These are phyloP conservation scores for Alternaria panax DNA, from an alignment of 2,329 filamentous ascomycete genomes.

Conservation along the genomic window DNA sequence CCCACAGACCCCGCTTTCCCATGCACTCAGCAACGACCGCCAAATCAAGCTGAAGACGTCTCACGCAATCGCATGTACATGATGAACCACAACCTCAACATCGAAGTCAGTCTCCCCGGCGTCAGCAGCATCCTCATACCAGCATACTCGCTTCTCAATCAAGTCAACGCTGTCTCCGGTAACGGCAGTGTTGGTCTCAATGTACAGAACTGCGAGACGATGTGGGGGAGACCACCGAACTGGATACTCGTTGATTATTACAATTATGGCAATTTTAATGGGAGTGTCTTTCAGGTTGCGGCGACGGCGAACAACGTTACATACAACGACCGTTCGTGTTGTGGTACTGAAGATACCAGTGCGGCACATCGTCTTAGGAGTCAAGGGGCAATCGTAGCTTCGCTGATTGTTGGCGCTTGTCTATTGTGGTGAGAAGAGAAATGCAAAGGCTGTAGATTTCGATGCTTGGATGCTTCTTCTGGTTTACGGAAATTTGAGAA, in stretches of 20 bases:
- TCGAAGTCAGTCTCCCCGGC: slow-evolving; percentile 49
- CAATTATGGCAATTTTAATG: slow-evolving; percentile 44
- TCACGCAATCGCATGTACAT: slow-evolving; percentile 73
- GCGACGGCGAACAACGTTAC: slow-evolving; percentile 60
- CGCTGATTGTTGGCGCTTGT: neutral
- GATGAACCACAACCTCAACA: slow-evolving; percentile 90
- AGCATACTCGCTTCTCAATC: slow-evolving; percentile 35
- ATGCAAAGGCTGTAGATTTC: neutral
- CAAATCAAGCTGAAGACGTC: slow-evolving; percentile 63
- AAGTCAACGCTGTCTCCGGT: slow-evolving; percentile 41
- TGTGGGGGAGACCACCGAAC: slow-evolving; percentile 46
- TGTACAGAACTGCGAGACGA: slow-evolving; percentile 35
- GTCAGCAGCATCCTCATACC: slow-evolving; percentile 55
- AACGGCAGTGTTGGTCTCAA: slow-evolving; percentile 39
- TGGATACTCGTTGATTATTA: slow-evolving; percentile 50
- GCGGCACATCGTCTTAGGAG: neutral
- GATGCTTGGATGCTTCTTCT: neutral
- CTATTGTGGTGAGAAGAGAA: neutral
- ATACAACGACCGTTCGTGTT: slow-evolving; percentile 33
- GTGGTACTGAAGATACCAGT: slow-evolving; percentile 20
- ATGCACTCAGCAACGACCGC: slow-evolving; percentile 79
- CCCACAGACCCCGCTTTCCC: slow-evolving; percentile 74
- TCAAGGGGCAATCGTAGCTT: neutral
- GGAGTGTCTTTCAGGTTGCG: slow-evolving; percentile 47
- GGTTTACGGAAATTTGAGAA: neutral